phyloP scores from a whole-genome alignment of 306 rosid species.

The Quercus dentata region DNA sequence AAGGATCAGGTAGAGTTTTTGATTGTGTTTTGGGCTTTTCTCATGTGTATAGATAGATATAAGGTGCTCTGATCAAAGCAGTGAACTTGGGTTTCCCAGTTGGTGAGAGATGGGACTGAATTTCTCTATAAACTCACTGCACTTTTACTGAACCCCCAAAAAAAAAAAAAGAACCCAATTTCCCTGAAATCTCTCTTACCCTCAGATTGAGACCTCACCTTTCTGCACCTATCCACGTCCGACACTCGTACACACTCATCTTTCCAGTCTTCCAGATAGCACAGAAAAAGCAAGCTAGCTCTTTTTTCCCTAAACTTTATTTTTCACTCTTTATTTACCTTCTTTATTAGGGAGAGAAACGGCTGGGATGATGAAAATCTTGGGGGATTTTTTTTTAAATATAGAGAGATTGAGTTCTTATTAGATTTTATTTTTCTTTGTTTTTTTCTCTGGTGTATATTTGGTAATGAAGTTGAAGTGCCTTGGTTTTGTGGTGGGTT shows the following conservation, averaged over 20 bases:
- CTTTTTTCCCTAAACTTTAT: no score
- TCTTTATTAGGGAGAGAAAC: not conserved
- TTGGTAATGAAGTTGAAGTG: not conserved
- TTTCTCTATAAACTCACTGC: not conserved
- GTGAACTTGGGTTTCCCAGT: not conserved
- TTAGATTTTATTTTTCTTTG: not conserved
- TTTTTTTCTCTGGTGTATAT: not conserved
- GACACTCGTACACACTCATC: not conserved
- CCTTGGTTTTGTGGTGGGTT: conserved; percentile 8
- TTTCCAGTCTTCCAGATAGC: not conserved
- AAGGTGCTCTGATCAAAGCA: not conserved
- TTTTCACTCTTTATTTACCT: not conserved
- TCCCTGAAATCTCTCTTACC: not conserved
- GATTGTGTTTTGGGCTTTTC: not conserved
- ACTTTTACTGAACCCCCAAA: not conserved
- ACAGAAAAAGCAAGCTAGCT: not conserved
- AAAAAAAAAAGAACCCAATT: not conserved
- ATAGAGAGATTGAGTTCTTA: not conserved
- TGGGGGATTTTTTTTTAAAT: conserved; percentile 5
- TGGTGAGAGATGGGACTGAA: conserved; percentile 3
- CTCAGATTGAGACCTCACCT: conserved; percentile 18
- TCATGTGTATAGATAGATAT: not conserved
- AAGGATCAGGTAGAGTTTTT: conserved; percentile 14
- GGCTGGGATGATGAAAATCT: conserved; percentile 13
- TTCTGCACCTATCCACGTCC: conserved; percentile 19